phyloP scores from a whole-genome alignment of 169 alveolate species.

The Eimeria acervulina region DNA sequence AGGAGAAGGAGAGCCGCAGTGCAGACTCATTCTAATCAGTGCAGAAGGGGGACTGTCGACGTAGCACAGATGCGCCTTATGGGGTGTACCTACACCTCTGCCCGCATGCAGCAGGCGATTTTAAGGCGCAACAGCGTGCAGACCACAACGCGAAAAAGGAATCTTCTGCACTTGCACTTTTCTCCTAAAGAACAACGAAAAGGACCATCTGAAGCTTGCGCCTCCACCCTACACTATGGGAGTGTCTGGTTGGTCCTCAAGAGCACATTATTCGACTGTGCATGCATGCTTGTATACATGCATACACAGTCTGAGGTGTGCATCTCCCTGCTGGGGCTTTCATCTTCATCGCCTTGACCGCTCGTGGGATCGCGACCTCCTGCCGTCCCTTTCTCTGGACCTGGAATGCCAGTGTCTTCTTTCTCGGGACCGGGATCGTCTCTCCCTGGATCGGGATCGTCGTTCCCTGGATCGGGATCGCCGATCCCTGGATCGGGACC shows the following conservation, averaged over 20 bases:
- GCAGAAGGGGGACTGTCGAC: background rate
- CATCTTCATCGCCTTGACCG: background rate
- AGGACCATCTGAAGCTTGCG: background rate
- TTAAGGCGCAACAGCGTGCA: background rate
- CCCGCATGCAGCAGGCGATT: background rate
- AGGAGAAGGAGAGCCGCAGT: background rate
- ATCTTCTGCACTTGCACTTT: background rate
- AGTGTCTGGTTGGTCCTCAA: background rate
- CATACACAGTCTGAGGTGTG: background rate
- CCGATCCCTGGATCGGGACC: constrained; percentile 41
- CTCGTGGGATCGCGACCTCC: constrained; percentile 62
- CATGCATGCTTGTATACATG: background rate
- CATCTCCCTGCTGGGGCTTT: background rate
- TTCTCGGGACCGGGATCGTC: constrained; percentile 1
- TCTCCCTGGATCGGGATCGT: constrained; percentile 28
- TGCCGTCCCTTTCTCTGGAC: constrained; percentile 44
- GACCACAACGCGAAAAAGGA: background rate
- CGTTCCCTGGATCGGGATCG: constrained; percentile 38
- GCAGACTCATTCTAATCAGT: background rate
- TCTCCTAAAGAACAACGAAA: background rate
- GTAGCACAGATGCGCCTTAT: background rate
- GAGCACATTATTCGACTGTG: background rate
- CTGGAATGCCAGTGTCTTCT: constrained; percentile 8
- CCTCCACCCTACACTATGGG: background rate
- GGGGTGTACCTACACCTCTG: background rate